Percentiles rank a stretch among this genome's conserved stretches.
These are phyloP conservation scores for Xylaria grammica DNA, from an alignment of 495 filamentous ascomycete species.

Conservation along the genomic window DNA sequence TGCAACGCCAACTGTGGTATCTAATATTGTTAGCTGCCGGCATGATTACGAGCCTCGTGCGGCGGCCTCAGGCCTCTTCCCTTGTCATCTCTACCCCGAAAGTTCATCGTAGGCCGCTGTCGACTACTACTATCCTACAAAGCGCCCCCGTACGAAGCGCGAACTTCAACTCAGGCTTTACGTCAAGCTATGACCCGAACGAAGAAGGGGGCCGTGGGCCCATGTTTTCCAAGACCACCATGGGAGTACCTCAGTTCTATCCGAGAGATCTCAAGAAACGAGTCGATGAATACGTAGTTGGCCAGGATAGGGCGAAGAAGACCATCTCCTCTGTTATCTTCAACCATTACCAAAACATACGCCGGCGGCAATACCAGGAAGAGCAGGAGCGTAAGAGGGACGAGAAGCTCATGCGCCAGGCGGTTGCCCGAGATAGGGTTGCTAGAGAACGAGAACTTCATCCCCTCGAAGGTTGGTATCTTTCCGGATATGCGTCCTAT, in stretches of 20 bases:
- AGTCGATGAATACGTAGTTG: slow-evolving; percentile 94
- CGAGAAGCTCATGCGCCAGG: slow-evolving; percentile 55
- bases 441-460: slow-evolving; percentile 40
- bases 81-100: slow-evolving; percentile 20
- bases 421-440: slow-evolving; percentile 52
- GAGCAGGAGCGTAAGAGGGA: slow-evolving; percentile 70
- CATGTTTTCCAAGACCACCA: slow-evolving; percentile 51
- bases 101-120: slow-evolving; percentile 36
- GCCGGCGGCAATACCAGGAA: slow-evolving; percentile 78
- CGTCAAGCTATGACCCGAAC: slow-evolving; percentile 76
- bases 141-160: slow-evolving; percentile 37
- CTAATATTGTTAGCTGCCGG: slow-evolving; percentile 10
- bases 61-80: slow-evolving; percentile 38
- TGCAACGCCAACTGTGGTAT: neutral
- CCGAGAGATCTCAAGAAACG: slow-evolving; percentile 84
- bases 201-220: slow-evolving; percentile 51
- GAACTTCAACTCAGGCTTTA: slow-evolving; percentile 60
- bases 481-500: slow-evolving; percentile 31
- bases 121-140: slow-evolving; percentile 36
- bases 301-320: slow-evolving; percentile 96
- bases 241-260: slow-evolving; percentile 77
- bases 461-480: slow-evolving; percentile 55
- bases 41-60: slow-evolving; percentile 43
- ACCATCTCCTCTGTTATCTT: slow-evolving; percentile 92
- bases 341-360: slow-evolving; percentile 92